Evolutionary conservation across 768 basidiomycete genomes (phyloP), one percentile per base, ranked within the genome.

Genomic region (Exsudoporus frostii): DNA sequence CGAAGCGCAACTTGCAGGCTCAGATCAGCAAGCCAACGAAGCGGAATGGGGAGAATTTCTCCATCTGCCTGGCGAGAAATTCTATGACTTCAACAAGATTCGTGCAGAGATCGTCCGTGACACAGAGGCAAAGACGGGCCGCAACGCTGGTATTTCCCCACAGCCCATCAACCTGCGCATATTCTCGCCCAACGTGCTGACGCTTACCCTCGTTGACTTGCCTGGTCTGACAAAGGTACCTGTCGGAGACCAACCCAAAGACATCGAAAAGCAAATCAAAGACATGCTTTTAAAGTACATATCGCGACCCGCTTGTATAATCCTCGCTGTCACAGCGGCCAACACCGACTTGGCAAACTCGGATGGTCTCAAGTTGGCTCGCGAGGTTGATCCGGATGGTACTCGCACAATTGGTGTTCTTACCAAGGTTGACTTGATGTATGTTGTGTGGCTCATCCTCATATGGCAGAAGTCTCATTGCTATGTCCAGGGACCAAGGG

Each of bases 41-140:
- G 85, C 97, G 62, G 97, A 98, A 72, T 99, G 97, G 97, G 97
- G 96, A 62, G 97, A 99, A 73, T 99, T 99, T 80, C 78, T 98
- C 29, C 93, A 94, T 64, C 81, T 98, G 36, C 97, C 96, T 0
- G 90, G 90, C 54, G 90, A 98, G 76, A 99, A 98, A 74, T 95
- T 98, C 74, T 92, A 87, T 70, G 96, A 99, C 76, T 99, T 99
- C 75, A 79, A 85, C 72, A 95, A 97, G 79, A 97, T 98, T 68
- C 80, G 96, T 53, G 91, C 88, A 37, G 97, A 99, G 73, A 99
- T 99, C 59, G 81, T 98, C 29, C 85, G 86, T 58, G 97, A 99
- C 71, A 99, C 97, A 1, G 97, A 98, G 68, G 90, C 91, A 53
- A 98, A 98, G 81, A 99, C 97, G 0, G 97, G 97, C 53, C 90